Conservation (phyloP, 2,329 filamentous ascomycete genomes). For the Trichoderma atroviride region DNA sequence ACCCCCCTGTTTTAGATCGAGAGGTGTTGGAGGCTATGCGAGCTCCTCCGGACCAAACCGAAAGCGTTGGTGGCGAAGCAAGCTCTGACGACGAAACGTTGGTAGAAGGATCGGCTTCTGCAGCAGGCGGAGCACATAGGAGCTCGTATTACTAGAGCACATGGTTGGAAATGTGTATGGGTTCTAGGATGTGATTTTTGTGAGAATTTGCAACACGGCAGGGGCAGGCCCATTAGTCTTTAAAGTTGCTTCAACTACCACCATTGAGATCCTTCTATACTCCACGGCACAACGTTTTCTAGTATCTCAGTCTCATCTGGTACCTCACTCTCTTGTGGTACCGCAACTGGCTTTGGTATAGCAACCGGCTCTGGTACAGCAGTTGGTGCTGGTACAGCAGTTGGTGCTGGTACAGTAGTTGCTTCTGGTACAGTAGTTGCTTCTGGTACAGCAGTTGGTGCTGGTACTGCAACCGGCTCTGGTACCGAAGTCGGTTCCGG, state of each 20-base stretch:
- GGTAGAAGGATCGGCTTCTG: slow-evolving; percentile 41
- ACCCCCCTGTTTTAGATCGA: slow-evolving; percentile 65
- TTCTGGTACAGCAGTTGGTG: neutral
- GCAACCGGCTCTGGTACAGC: neutral
- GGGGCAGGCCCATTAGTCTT: neutral
- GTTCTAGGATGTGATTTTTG: neutral
- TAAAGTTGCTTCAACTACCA: neutral
- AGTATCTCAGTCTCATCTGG: neutral
- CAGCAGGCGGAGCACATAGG: slow-evolving; percentile 40
- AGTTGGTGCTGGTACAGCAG: neutral
- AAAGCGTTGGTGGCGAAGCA: slow-evolving; percentile 39
- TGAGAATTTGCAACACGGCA: neutral
- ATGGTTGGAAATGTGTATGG: neutral
- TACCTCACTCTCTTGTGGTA: neutral
- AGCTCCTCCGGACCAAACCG: slow-evolving; percentile 40
- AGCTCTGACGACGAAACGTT: slow-evolving; percentile 46
- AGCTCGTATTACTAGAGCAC: slow-evolving; percentile 44
- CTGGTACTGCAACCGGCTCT: neutral
- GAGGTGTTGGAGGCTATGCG: slow-evolving; percentile 66
- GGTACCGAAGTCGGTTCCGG: neutral
- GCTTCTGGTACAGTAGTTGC: neutral
- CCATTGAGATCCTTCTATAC: neutral
- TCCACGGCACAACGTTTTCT: neutral
- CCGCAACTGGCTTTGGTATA: neutral
- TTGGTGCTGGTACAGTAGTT: neutral